phyloP scores from a whole-genome alignment of 225 moss, liverwort and hornwort genomes.

The Lunularia cruciata region DNA sequence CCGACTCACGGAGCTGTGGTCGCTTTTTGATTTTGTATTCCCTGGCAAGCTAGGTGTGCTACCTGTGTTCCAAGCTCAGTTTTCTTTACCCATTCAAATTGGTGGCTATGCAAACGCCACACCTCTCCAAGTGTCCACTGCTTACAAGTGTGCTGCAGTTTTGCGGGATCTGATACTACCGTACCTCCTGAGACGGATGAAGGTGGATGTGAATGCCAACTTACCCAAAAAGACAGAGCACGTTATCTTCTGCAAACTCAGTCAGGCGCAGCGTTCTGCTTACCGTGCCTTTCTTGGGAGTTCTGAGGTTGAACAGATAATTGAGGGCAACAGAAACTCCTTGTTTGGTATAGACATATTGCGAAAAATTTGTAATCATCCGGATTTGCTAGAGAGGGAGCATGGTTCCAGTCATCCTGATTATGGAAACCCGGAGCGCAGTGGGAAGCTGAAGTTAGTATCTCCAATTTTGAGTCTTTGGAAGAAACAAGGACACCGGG shows the following conservation, averaged over 20 bases:
- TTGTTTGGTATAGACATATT: slow-evolving; percentile 90
- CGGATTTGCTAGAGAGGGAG: slow-evolving; percentile 87
- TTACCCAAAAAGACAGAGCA: slow-evolving; percentile 97
- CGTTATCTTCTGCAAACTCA: slow-evolving; percentile 83
- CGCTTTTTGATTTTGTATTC: slow-evolving; percentile 96
- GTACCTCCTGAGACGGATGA: slow-evolving; percentile 92
- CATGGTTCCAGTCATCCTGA: slow-evolving; percentile 69
- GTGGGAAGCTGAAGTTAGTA: slow-evolving; percentile 89
- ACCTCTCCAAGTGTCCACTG: slow-evolving; percentile 91
- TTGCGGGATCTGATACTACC: slow-evolving; percentile 94
- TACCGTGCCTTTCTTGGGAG: slow-evolving; percentile 95
- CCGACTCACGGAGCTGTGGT: slow-evolving; percentile 91
- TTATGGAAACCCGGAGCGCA: slow-evolving; percentile 86
- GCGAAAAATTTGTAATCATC: slow-evolving; percentile 95
- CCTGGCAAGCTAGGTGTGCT: slow-evolving; percentile 94
- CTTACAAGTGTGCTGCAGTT: slow-evolving; percentile 96
- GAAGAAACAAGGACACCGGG: slow-evolving; percentile 87
- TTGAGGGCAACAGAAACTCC: slow-evolving; percentile 79
- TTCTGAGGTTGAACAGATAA: slow-evolving; percentile 96
- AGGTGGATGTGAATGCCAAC: slow-evolving; percentile 83
- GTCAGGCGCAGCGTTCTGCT: slow-evolving; percentile 68
- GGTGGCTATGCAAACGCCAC: slow-evolving; percentile 97
- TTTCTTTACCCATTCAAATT: slow-evolving; percentile 83
- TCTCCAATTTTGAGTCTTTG: slow-evolving; percentile 68
- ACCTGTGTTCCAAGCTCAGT: slow-evolving; percentile 92